Evolutionary conservation across 2,329 filamentous ascomycete species (phyloP).

Genomic region (Curvularia sp.): DNA sequence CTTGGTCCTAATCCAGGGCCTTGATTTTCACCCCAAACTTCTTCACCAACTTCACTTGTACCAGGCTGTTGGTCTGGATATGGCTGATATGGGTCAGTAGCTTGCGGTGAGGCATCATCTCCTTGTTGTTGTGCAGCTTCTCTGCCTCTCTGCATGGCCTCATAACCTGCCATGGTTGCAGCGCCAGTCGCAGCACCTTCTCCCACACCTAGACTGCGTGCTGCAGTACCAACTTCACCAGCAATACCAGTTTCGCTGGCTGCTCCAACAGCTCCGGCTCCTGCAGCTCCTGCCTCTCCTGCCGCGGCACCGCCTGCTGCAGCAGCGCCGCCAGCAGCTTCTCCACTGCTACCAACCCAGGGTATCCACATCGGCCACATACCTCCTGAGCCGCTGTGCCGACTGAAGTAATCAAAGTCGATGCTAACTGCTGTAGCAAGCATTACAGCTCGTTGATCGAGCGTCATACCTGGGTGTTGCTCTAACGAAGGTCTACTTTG

Average conservation of each 20-base stretch:
- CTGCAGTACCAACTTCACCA: slow-evolving; percentile 59
- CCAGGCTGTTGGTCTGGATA: slow-evolving; percentile 31
- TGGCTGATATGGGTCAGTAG: slow-evolving; percentile 32
- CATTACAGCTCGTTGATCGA: slow-evolving; percentile 72
- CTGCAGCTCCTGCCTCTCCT: slow-evolving; percentile 49
- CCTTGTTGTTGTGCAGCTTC: slow-evolving; percentile 33
- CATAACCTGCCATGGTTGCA: slow-evolving; percentile 68
- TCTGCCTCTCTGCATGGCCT: slow-evolving; percentile 65
- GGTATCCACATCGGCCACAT: slow-evolving; percentile 61
- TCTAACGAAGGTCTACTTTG: slow-evolving; percentile 25
- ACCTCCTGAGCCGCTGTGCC: slow-evolving; percentile 60
- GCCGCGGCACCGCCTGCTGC: slow-evolving; percentile 52
- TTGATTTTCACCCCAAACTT: slow-evolving; percentile 39
- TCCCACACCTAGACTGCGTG: slow-evolving; percentile 48
- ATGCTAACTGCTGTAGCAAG: slow-evolving; percentile 70
- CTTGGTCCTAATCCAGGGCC: slow-evolving; percentile 37
- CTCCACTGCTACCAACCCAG: slow-evolving; percentile 45
- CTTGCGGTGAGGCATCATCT: slow-evolving; percentile 39
- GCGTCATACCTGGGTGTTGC: slow-evolving; percentile 62
- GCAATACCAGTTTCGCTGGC: slow-evolving; percentile 53
- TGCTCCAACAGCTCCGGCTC: slow-evolving; percentile 51
- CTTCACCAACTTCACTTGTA: slow-evolving; percentile 27
- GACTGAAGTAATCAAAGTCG: slow-evolving; percentile 73
- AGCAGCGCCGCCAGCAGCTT: slow-evolving; percentile 35
- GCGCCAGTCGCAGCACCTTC: slow-evolving; percentile 60